Evolutionary conservation across 192 early-diverging fungal species (phyloP).

Genomic region (Paraglomus occultum): DNA sequence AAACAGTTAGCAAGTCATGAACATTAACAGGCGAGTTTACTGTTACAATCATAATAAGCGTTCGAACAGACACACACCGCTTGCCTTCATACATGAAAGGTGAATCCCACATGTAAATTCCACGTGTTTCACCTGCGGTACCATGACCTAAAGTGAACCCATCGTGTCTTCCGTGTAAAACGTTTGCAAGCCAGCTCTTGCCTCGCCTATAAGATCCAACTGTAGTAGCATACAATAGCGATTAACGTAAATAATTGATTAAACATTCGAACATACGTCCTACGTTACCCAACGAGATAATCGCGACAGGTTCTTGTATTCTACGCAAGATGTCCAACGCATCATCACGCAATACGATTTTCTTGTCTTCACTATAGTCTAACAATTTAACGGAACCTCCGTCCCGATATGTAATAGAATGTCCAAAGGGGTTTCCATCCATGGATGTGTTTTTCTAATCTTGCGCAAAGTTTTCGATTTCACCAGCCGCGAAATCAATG

Average conservation of each 20-base stretch:
- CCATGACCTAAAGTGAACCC: slow-evolving; percentile 13
- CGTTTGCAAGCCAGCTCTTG: slow-evolving; percentile 21
- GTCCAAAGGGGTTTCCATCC: background rate
- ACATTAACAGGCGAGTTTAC: too few species aligned
- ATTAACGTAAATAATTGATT: too few species aligned
- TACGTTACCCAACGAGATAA: slow-evolving; percentile 13
- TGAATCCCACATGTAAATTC: slow-evolving; percentile 27
- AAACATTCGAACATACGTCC: too few species aligned
- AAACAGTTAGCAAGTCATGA: too few species aligned
- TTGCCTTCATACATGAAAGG: slow-evolving; percentile 22
- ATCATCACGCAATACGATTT: background rate
- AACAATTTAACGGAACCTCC: background rate
- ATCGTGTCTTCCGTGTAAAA: slow-evolving; percentile 22
- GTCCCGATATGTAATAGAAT: background rate
- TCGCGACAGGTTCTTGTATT: slow-evolving; percentile 5
- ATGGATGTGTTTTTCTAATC: too few species aligned
- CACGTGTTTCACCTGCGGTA: slow-evolving; percentile 2
- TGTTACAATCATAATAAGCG: too few species aligned
- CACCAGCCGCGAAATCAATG: too few species aligned
- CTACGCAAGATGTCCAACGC: slow-evolving; percentile 12
- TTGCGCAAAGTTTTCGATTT: too few species aligned
- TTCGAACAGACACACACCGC: too few species aligned
- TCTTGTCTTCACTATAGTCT: background rate
- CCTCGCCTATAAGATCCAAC: slow-evolving; percentile 22
- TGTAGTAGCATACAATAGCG: background rate